Evolutionary conservation across 192 early-diverging fungal species (phyloP).

Genomic region (Umbelopsis sp.): DNA sequence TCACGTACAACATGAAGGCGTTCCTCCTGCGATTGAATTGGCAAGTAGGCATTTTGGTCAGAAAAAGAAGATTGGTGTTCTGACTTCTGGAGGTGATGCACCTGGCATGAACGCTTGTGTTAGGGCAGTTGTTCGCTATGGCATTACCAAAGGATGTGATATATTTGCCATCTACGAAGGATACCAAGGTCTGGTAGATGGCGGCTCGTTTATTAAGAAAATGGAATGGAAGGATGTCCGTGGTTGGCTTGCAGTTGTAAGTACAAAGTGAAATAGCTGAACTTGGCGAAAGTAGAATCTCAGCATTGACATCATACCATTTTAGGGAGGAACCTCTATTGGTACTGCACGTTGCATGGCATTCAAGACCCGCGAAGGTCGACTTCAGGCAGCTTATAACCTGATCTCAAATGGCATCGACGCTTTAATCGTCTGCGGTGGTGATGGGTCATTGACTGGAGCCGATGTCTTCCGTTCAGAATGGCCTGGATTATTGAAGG

Average conservation of each 20-base stretch:
- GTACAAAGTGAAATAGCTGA: conserved; percentile 9
- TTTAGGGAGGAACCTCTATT: conserved; percentile 88
- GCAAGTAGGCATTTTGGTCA: neutral
- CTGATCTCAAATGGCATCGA: conserved; percentile 93
- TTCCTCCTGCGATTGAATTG: neutral
- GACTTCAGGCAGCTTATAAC: conserved; percentile 81
- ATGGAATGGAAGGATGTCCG: conserved; percentile 89
- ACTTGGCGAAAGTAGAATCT: neutral
- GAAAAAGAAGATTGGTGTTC: conserved; percentile 80
- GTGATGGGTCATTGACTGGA: conserved; percentile 95
- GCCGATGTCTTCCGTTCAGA: conserved; percentile 89
- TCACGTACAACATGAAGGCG: neutral
- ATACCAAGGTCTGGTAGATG: conserved; percentile 95
- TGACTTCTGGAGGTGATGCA: conserved; percentile 91
- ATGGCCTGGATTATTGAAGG: conserved; percentile 82
- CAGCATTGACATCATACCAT: neutral
- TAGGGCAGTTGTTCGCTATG: conserved; percentile 84
- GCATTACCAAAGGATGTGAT: conserved; percentile 77
- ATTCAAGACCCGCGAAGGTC: conserved; percentile 86
- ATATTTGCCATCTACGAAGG: conserved; percentile 96
- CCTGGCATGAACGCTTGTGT: conserved; percentile 99
- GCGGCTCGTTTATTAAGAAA: conserved; percentile 81
- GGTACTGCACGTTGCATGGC: conserved; percentile 89
- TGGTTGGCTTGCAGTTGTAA: conserved; percentile 73
- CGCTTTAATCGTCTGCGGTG: conserved; percentile 92